phyloP scores from a whole-genome alignment of 345 rosid genomes.

The Capsella bursapastoris region DNA sequence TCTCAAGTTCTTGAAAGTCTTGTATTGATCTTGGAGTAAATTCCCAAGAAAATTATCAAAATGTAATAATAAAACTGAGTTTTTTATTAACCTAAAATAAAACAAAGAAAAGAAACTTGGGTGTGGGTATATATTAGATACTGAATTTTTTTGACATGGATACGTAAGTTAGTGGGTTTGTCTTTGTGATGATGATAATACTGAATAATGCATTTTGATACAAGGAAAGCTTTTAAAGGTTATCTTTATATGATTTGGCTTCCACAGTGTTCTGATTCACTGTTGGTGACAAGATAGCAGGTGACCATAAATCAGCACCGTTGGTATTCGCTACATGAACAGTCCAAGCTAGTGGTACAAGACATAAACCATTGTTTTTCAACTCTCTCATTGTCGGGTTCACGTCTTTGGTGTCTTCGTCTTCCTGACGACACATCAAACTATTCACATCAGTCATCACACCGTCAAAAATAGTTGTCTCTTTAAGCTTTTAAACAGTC shows the following conservation, averaged over 20 bases:
- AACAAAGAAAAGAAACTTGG: too few species aligned
- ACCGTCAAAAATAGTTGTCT: not conserved
- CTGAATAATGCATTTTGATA: too few species aligned
- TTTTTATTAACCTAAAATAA: too few species aligned
- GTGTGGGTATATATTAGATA: too few species aligned
- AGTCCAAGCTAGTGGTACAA: conserved; percentile 61
- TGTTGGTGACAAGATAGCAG: not conserved
- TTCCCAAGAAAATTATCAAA: conserved; percentile 3
- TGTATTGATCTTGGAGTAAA: conserved; percentile 17
- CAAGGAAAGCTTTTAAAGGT: not conserved
- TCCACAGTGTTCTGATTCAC: not conserved
- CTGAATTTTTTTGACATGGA: not conserved
- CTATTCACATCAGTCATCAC: conserved; percentile 17
- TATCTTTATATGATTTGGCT: not conserved
- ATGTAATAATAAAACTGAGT: not conserved
- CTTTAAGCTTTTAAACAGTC: not conserved
- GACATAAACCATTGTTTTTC: conserved; percentile 69
- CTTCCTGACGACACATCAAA: conserved; percentile 22
- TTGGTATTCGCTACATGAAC: conserved; percentile 55
- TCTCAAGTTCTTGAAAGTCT: conserved; percentile 12
- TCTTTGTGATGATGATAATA: too few species aligned
- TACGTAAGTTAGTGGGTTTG: not conserved
- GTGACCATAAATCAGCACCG: conserved; percentile 79
- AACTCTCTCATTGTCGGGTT: conserved; percentile 39
- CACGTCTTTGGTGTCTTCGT: conserved; percentile 3